Percentiles rank a stretch among this genome's conserved stretches.
Evolutionary conservation across 192 early-diverging fungal species (phyloP).

Genomic region (Piromyces finnis): DNA sequence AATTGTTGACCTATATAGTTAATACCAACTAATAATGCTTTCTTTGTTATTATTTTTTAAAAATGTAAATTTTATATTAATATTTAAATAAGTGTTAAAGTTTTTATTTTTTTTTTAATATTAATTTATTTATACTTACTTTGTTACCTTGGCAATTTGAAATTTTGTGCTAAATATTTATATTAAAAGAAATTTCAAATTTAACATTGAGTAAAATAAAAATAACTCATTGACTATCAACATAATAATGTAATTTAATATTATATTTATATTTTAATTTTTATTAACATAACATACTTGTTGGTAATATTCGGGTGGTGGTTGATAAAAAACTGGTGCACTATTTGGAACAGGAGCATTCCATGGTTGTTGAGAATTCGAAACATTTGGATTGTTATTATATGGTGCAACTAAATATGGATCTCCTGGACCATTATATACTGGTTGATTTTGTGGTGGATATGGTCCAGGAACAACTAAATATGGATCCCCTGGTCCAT

Average conservation of each 20-base stretch:
- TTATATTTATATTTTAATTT: background rate
- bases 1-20: conserved; percentile 57
- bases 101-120: background rate
- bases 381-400: too few relatives aligned
- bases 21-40: conserved; percentile 79
- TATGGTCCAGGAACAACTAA: background rate
- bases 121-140: background rate
- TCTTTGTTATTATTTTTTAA: conserved; percentile 7
- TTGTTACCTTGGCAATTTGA: background rate
- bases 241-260: too few relatives aligned
- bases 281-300: background rate
- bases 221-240: too few relatives aligned
- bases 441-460: background rate
- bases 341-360: background rate
- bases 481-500: background rate
- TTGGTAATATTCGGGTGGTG: background rate
- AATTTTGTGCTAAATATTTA: background rate
- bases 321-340: background rate
- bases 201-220: too few relatives aligned
- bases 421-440: background rate
- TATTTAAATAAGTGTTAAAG: too few relatives aligned
- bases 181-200: too few relatives aligned
- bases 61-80: too few relatives aligned
- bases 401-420: background rate
- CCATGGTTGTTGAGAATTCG: background rate